Conservation (phyloP, 2,329 filamentous ascomycete species). For the Aschersonia sp. region DNA sequence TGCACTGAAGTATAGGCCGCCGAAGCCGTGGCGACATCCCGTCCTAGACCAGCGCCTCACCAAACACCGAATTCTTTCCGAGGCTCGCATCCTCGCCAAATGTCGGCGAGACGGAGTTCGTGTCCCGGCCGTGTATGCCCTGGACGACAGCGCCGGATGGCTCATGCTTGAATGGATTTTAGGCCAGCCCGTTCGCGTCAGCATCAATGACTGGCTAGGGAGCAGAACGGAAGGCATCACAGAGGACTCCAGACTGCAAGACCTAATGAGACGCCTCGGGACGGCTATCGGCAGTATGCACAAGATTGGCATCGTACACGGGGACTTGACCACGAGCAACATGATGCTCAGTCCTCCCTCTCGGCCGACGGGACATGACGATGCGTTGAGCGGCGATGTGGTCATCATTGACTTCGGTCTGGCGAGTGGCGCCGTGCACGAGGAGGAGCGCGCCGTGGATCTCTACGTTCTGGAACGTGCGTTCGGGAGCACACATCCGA, state of each 20-base stretch:
- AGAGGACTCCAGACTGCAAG: constrained; percentile 37
- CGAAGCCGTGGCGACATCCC: constrained; percentile 85
- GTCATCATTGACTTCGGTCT: constrained; percentile 92
- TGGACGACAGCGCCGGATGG: constrained; percentile 53
- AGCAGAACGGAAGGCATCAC: constrained; percentile 22
- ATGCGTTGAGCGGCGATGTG: constrained; percentile 52
- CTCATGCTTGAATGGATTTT: constrained; percentile 76
- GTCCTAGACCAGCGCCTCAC: constrained; percentile 79
- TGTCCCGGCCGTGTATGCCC: constrained; percentile 69
- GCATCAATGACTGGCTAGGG: constrained; percentile 55
- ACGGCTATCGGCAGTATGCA: constrained; percentile 63
- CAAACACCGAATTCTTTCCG: constrained; percentile 71
- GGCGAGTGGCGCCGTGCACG: constrained; percentile 63
- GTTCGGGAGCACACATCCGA: constrained; percentile 87
- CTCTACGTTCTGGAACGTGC: constrained; percentile 90
- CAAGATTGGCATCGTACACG: constrained; percentile 75
- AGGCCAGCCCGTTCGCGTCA: constrained; percentile 54
- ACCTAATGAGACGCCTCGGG: constrained; percentile 58
- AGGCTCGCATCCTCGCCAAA: constrained; percentile 72
- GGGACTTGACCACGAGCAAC: constrained; percentile 94
- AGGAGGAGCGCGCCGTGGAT: constrained; percentile 92
- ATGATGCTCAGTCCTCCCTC: constrained; percentile 54
- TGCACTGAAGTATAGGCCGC: constrained; percentile 81
- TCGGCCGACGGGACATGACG: constrained; percentile 8
- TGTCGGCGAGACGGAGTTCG: constrained; percentile 64